Base-by-base conservation (phyloP, 2,329 filamentous ascomycete species). In the Verticillium zaregamsianum region DNA sequence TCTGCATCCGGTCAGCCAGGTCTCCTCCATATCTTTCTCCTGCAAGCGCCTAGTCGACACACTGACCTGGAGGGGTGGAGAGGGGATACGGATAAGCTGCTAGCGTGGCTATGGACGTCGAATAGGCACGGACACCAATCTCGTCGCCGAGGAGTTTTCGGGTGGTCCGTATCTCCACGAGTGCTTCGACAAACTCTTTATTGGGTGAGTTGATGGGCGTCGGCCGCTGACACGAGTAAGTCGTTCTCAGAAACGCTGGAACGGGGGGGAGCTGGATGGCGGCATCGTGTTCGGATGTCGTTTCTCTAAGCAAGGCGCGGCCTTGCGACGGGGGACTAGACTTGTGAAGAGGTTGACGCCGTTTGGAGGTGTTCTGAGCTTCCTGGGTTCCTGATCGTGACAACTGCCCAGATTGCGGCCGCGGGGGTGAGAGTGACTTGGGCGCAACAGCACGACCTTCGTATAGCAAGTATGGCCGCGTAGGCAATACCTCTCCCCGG, bases 111-210 rank as follows among this genome's bases (percentile, higher is more conserved):
- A 98, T 96, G 14, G 90, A 88, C 2, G 90, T 93, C 33, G 90
- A 93, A 72, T 98, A 98, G 0, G 94, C 93, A 57, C 92, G 86
- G 0, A 93, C 87, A 2, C 92, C 92, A 62, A 96, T 87, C 56
- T 90, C 82, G 68, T 97, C 93, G 9, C 87, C 86, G 1, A 84
- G 87, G 2, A 97, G 79, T 17, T 86, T 81, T 25, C 94, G 85
- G 2, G 89, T 82, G 2, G 85, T 86, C 55, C 90, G 86, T 66
- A 98, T 92, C 63, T 89, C 88, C 67, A 87, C 85, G 5, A 99
- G 81, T 63, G 90, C 82, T 1, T 83, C 76, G 52, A 97, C 86
- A 72, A 99, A 98, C 0, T 74, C 74, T 52, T 86, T 80, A 67
- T 98, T 98, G 0, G 90, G 90, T 0, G 87, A 81, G 60, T 88